Base-by-base conservation (phyloP, 2,329 filamentous ascomycete species). In the Aspergillus fischeri region DNA sequence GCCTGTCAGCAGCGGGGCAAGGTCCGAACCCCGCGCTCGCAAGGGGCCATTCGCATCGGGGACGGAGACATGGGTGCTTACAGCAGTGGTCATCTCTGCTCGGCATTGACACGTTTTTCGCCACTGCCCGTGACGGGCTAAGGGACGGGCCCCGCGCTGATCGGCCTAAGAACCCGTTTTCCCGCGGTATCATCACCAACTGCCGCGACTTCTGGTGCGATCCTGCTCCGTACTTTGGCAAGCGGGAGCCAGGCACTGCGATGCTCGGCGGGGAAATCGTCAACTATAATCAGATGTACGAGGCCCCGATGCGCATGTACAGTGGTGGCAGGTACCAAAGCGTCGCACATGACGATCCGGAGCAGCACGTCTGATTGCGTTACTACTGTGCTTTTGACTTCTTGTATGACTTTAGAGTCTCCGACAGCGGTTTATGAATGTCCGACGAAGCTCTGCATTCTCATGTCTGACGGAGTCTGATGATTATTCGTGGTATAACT, bases 191-290 rank as follows among this genome's bases (percentile, higher is more conserved):
- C 42, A 66, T 95, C n/a, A 84, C 87, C 58, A 99, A 99, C 71
- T 99, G 94, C 75, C 88, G 85, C 63, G 95, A 99, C 74, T 99
- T 99, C 73, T 97, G 92, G 91, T 93, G 90, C 67, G 94, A 97
- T 70, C 86, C 90, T 1, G 87, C 90, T 2, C 89, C 93, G 0
- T 73, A 96, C 20, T 93, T 96, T 71, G 86, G 88, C 10, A 85
- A 82, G 65, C 83, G 88, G 57, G 86, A 90, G 67, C 88, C 84
- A 52, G 92, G 92, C 11, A 81, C 82, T 47, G 92, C 89, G 0
- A 77, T 92, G 71, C 77, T 99, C 7, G 90, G 86, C 14, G 93
- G 94, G 2, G 83, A 89, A 67, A 78, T 82, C 42, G 85, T 99
- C 49, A 91, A 97, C 75, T 99, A 97, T 74, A 90, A 89, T 21